Conservation (phyloP, 1,139 yeast species). For the Taiozyma sp. region DNA sequence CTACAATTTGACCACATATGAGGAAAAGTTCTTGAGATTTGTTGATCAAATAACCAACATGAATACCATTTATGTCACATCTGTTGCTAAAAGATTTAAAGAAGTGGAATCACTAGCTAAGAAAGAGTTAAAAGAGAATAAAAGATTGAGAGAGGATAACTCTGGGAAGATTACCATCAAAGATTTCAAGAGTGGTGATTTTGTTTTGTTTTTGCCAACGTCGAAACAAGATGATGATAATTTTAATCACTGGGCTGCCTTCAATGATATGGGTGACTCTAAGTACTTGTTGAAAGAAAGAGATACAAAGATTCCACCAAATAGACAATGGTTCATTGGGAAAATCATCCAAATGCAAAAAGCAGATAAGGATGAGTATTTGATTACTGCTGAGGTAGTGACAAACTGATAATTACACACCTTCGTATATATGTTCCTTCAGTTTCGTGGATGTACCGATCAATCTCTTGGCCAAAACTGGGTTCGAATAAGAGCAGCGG, state of each 20-base stretch:
- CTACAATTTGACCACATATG: constrained; percentile 20
- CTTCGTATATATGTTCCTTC: neutral
- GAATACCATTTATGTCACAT: constrained; percentile 51
- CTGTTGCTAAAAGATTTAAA: constrained; percentile 72
- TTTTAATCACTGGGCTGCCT: constrained; percentile 74
- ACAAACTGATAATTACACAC: neutral
- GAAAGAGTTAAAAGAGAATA: constrained; percentile 73
- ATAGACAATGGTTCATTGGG: constrained; percentile 72
- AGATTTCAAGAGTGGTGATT: constrained; percentile 63
- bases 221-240: constrained; percentile 23
- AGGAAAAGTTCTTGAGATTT: constrained; percentile 19
- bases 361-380: constrained; percentile 15
- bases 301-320: constrained; percentile 21
- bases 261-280: constrained; percentile 70
- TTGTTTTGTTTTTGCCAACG: constrained; percentile 82
- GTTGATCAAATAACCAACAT: constrained; percentile 18
- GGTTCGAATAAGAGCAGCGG: no score
- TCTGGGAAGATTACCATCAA: constrained; percentile 58
- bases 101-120: constrained; percentile 94
- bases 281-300: constrained; percentile 54
- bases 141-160: constrained; percentile 43
- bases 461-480: no score
- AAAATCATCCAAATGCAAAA: constrained; percentile 49
- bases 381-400: constrained; percentile 17
- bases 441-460: no score